Conservation (phyloP, 129 eudicot genomes). For the Dittrichia graveolens region DNA sequence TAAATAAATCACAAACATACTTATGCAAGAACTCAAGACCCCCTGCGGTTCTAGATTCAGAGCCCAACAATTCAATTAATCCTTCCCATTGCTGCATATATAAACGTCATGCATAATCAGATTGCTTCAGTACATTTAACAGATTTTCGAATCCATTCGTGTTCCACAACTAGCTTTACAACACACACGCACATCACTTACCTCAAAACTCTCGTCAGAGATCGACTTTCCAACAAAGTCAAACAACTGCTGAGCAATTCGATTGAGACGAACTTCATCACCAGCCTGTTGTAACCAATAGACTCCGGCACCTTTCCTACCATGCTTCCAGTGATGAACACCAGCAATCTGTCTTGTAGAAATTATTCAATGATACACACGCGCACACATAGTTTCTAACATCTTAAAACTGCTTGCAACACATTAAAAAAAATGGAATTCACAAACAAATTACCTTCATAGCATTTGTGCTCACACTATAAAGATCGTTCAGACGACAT, state of each 20-base stretch:
- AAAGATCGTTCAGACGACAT: slow-evolving; percentile 92
- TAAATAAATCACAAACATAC: slow-evolving; percentile 43
- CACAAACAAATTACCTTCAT: slow-evolving; percentile 74
- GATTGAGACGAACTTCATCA: slow-evolving; percentile 77
- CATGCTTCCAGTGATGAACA: slow-evolving; percentile 97
- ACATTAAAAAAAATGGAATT: background rate
- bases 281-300: slow-evolving; percentile 97
- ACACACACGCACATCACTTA: slow-evolving; percentile 19
- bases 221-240: slow-evolving; percentile 94
- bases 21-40: slow-evolving; percentile 90
- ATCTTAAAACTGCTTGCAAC: background rate
- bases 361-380: background rate
- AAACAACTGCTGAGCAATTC: slow-evolving; percentile 83
- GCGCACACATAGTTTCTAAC: background rate
- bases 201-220: slow-evolving; percentile 93
- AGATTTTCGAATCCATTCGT: background rate
- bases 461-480: slow-evolving; percentile 58
- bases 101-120: background rate
- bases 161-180: background rate
- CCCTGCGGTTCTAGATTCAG: slow-evolving; percentile 77
- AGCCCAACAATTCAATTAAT: slow-evolving; percentile 80
- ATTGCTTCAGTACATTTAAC: background rate
- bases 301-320: slow-evolving; percentile 89
- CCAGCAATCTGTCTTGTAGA: slow-evolving; percentile 74
- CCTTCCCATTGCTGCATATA: slow-evolving; percentile 97